Evolutionary conservation across 257 asterid genomes (phyloP).

Genomic region (Primulina tabacum): DNA sequence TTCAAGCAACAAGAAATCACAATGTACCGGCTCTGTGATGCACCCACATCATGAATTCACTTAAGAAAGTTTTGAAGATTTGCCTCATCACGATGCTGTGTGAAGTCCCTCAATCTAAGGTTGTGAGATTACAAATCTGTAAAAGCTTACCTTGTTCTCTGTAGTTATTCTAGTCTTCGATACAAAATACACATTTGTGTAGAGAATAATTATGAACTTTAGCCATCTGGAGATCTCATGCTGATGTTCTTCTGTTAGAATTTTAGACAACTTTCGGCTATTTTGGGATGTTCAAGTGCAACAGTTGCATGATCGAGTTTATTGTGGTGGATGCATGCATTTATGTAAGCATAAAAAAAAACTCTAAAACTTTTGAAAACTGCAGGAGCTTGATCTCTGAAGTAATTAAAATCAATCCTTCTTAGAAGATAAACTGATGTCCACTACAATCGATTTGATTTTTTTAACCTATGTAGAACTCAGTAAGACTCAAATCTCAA

Average conservation of each 20-base stretch:
- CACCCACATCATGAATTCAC: neutral
- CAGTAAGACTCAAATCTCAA: neutral
- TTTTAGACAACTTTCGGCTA: no score
- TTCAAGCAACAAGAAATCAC: constrained; percentile 96
- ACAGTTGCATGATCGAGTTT: constrained; percentile 6
- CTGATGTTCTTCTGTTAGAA: no score
- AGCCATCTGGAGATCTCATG: no score
- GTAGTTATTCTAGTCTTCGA: neutral
- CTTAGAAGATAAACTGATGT: neutral
- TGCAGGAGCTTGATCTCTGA: constrained; percentile 22
- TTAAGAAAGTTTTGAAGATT: neutral
- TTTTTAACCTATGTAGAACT: neutral
- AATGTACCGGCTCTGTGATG: constrained; percentile 55
- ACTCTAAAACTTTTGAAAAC: constrained; percentile 8
- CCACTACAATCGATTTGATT: constrained; percentile 4
- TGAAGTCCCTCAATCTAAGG: neutral
- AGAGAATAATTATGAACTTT: no score
- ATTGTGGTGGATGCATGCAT: neutral
- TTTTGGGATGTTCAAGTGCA: constrained; percentile 1
- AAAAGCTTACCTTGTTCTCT: neutral
- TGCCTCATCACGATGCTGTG: neutral
- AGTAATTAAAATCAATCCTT: no score
- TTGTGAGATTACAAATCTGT: neutral
- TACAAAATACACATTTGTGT: neutral
- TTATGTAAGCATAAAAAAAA: constrained; percentile 8